Evolutionary conservation across 176 grass and related monocot species (phyloP).

Genomic region (Carex scoparia): DNA sequence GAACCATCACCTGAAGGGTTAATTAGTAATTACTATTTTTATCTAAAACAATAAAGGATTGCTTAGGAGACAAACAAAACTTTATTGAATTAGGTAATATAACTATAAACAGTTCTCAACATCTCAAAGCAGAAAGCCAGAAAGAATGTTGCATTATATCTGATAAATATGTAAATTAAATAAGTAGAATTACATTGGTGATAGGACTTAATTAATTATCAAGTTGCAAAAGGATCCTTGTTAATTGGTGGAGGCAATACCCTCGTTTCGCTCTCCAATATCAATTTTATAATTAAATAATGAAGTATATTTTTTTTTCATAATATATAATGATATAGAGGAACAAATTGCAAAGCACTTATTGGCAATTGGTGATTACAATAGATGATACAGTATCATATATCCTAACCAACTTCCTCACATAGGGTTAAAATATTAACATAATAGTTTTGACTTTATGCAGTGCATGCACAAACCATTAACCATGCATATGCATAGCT

Average conservation of each 20-base stretch:
- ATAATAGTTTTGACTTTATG: too few species aligned
- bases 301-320: too few species aligned
- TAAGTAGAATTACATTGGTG: neutral
- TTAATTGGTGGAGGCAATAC: neutral
- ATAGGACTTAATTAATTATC: neutral
- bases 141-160: neutral
- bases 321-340: too few species aligned
- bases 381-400: neutral
- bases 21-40: neutral
- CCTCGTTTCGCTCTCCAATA: too few species aligned
- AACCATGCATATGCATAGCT: too few species aligned
- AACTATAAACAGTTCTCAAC: neutral
- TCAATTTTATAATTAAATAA: too few species aligned
- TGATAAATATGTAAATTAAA: neutral
- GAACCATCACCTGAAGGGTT: neutral
- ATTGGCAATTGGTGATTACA: neutral
- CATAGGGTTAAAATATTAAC: neutral
- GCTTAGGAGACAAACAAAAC: conserved; percentile 6
- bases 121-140: neutral
- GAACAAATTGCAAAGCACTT: neutral
- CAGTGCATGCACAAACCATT: too few species aligned
- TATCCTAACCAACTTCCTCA: neutral
- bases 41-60: neutral
- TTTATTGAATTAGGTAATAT: conserved; percentile 6
- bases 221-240: neutral